Conservation (phyloP, 2,329 filamentous ascomycete genomes). For the Xylariaceae sp. region DNA sequence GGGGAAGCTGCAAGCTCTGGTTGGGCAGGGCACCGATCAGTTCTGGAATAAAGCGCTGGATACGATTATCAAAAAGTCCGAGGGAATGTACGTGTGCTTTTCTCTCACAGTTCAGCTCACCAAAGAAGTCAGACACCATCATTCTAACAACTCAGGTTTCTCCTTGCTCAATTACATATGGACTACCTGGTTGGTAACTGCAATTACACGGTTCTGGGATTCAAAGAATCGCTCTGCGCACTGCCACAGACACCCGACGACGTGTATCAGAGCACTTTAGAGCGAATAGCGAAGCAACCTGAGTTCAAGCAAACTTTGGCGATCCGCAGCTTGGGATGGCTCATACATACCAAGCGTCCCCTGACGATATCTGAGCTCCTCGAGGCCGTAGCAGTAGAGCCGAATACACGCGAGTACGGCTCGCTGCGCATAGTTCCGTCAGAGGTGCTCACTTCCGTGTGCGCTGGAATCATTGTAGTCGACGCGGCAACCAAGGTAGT, state of each 20-base stretch:
- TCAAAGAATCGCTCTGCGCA: constrained; percentile 1
- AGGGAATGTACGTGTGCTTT: constrained; percentile 6
- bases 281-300: constrained; percentile 2
- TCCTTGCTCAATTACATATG: constrained; percentile 7
- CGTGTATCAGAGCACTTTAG: constrained; percentile 4
- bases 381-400: constrained; percentile 3
- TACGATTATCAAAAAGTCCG: constrained; percentile 2
- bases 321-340: constrained; percentile 4
- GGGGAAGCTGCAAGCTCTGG: background rate
- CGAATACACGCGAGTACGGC: background rate
- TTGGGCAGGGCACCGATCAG: background rate
- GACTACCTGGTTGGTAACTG: constrained; percentile 2
- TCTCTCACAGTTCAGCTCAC: background rate
- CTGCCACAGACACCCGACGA: constrained; percentile 4
- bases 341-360: constrained; percentile 4
- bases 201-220: background rate
- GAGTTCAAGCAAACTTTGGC: background rate
- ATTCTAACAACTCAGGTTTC: constrained; percentile 6
- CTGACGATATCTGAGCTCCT: constrained; percentile 7
- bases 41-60: background rate
- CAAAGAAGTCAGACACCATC: background rate
- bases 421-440: background rate
- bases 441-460: constrained; percentile 3
- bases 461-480: constrained; percentile 8
- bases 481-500: constrained; percentile 6